Evolutionary conservation across 2,329 filamentous ascomycete species (phyloP).

Genomic region (Fusarium nodosum): DNA sequence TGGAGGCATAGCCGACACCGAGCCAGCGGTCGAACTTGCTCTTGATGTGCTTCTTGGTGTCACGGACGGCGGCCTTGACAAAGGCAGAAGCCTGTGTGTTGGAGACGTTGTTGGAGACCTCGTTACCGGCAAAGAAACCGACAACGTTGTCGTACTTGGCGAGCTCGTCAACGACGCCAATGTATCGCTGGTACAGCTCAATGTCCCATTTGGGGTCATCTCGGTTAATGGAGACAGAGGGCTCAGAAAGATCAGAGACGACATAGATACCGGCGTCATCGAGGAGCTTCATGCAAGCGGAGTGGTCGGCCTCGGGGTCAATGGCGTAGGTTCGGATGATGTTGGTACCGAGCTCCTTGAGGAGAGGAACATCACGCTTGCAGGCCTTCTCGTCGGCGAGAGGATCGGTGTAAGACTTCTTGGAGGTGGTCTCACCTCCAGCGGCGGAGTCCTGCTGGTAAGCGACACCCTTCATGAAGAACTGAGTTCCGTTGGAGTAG

Average conservation of each 20-base stretch:
- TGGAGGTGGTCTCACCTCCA: constrained; percentile 63
- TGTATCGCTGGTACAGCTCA: constrained; percentile 84
- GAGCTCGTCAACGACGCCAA: constrained; percentile 83
- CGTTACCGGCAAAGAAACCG: constrained; percentile 98
- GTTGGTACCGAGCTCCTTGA: constrained; percentile 86
- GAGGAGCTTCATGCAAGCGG: constrained; percentile 85
- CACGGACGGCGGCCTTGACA: constrained; percentile 97
- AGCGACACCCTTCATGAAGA: constrained; percentile 91
- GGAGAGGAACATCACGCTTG: constrained; percentile 86
- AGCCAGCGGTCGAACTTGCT: constrained; percentile 80
- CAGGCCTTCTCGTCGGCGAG: constrained; percentile 79
- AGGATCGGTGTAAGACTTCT: constrained; percentile 79
- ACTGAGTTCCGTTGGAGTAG: constrained; percentile 77
- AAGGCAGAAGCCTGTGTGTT: constrained; percentile 93
- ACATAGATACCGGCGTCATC: constrained; percentile 93
- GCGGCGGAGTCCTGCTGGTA: constrained; percentile 86
- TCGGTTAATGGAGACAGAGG: constrained; percentile 86
- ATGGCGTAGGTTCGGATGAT: constrained; percentile 95
- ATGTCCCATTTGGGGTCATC: constrained; percentile 83
- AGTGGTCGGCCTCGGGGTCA: constrained; percentile 83
- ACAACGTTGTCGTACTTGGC: constrained; percentile 89
- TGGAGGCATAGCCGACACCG: constrained; percentile 95
- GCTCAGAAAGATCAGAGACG: constrained; percentile 89
- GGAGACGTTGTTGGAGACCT: constrained; percentile 89
- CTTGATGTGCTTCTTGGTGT: constrained; percentile 95